Evolutionary conservation across 768 basidiomycete genomes (phyloP).

Genomic region (Macrocybe gigantea): DNA sequence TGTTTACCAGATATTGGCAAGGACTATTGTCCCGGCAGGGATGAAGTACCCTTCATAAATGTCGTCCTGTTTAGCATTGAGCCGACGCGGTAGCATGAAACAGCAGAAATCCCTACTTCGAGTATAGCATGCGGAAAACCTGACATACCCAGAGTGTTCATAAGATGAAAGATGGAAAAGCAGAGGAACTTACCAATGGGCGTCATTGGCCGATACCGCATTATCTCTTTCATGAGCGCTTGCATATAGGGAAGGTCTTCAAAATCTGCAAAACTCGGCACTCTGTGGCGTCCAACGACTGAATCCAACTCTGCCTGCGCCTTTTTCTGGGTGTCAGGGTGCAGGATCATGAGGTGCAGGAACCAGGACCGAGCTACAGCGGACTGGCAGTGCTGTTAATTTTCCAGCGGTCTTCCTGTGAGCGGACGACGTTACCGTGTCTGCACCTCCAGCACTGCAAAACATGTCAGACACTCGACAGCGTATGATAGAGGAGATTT

Average conservation of each 20-base stretch:
- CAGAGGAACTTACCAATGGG: slow-evolving; percentile 12
- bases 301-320: slow-evolving; percentile 24
- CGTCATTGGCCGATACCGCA: slow-evolving; percentile 12
- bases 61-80: too few relatives aligned
- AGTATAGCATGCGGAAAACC: background rate
- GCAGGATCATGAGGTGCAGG: slow-evolving; percentile 17
- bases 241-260: slow-evolving; percentile 18
- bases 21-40: too few relatives aligned
- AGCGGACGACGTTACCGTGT: background rate
- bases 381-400: slow-evolving; percentile 2
- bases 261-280: slow-evolving; percentile 18
- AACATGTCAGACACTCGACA: background rate
- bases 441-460: slow-evolving; percentile 2
- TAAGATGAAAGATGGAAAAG: background rate
- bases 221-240: slow-evolving; percentile 18
- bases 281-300: slow-evolving; percentile 18
- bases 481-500: background rate
- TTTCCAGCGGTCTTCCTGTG: background rate
- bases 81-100: background rate
- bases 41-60: too few relatives aligned
- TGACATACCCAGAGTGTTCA: background rate
- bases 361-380: slow-evolving; percentile 14
- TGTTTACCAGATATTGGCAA: too few relatives aligned
- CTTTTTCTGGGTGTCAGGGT: slow-evolving; percentile 17
- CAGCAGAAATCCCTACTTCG: background rate